Base-by-base conservation (phyloP, 306 rosid species). In the Malus sylvestris region DNA sequence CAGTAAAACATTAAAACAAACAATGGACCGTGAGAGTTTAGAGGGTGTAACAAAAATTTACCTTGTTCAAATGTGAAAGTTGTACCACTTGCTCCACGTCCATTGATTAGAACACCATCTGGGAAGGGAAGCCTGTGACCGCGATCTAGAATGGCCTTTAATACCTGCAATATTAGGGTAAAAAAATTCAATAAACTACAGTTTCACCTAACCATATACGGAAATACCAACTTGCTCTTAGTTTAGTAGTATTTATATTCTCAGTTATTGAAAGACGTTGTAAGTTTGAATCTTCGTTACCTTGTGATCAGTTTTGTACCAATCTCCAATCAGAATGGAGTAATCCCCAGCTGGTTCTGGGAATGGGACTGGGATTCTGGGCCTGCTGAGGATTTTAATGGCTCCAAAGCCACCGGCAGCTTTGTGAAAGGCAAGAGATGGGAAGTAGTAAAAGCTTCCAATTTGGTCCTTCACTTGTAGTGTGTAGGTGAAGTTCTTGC, bases 391-490 rank as follows among this genome's bases (percentile, higher is more conserved):
- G 75, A 92, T 79, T 83, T 85, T 94, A 68, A 94, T 85, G 25
- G 78, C 81, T 0, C 98, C 98, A 80, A 89, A 94, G 4, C 90
- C 98, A 77, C 97, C 98, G 25, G 96, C 96, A 20, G 98, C 97
- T 49, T 94, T 94, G 66, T 94, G 98, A 58, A 90, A 84, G 60
- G 73, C 89, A 73, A 90, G 90, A 79, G 98, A 94, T 49, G 98
- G 98, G 79, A 90, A 94, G 73, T 94, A 94, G 86, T 76, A 94
- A 82, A 83, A 94, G 68, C 88, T 90, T 66, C 98, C 98, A 66
- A 92, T 92, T 61, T 94, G 98, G 70, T 94, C 98, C 67, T 94
- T 94, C 73, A 92, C 84, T 79, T 94, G 98, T 12, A 94, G 86
- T 23, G 80, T 90, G 93, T 89, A 94, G 29, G 98, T 94, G 82